Evolutionary conservation across 2,329 filamentous ascomycete genomes (phyloP).

Genomic region (Elsinoe australis): DNA sequence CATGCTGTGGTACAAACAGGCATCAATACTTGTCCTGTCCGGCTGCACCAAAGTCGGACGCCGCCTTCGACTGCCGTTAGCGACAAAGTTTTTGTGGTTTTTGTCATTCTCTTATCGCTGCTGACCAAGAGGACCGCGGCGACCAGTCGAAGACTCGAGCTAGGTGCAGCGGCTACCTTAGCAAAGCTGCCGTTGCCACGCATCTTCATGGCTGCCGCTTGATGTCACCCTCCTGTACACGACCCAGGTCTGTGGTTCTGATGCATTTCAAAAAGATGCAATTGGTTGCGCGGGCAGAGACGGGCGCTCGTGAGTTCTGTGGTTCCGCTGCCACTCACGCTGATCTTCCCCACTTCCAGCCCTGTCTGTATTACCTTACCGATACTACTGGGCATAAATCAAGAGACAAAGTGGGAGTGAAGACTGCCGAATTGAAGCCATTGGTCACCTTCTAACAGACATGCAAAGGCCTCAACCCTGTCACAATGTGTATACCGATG

Average conservation of each 20-base stretch:
- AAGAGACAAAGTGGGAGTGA: no score
- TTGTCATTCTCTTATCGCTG: slow-evolving; percentile 5
- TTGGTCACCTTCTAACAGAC: no score
- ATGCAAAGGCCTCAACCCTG: no score
- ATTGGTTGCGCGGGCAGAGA: no score
- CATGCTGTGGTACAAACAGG: background rate
- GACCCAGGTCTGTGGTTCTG: background rate
- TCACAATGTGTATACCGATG: no score
- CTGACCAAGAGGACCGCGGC: background rate
- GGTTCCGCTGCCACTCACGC: no score
- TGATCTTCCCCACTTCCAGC: no score
- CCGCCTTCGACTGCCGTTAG: slow-evolving; percentile 5
- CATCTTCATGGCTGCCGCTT: background rate
- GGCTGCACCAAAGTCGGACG: background rate
- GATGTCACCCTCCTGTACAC: background rate
- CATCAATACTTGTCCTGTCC: background rate
- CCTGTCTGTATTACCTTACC: no score
- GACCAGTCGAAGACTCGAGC: background rate
- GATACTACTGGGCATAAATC: no score
- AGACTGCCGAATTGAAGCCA: no score
- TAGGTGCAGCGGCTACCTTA: background rate
- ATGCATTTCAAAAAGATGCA: no score
- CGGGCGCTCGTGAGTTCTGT: no score
- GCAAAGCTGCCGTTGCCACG: background rate
- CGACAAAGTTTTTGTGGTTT: background rate